phyloP scores from a whole-genome alignment of 768 basidiomycete genomes.

The Termitomyces sp. region DNA sequence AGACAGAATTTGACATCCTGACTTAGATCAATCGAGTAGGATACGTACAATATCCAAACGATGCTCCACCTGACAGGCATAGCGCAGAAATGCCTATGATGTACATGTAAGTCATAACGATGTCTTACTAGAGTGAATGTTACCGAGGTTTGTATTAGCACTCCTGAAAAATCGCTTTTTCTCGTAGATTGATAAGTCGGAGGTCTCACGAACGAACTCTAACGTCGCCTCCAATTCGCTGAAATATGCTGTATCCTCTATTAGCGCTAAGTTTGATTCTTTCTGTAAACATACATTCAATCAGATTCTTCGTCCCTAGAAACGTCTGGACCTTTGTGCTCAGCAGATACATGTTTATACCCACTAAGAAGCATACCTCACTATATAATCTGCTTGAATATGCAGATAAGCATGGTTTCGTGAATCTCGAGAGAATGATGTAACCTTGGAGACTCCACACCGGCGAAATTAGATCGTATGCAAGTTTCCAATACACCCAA shows the following conservation, averaged over 20 bases:
- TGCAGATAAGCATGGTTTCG: neutral
- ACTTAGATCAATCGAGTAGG: neutral
- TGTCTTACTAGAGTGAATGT: neutral
- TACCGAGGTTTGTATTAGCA: conserved; percentile 83
- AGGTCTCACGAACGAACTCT: conserved; percentile 68
- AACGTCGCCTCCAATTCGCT: conserved; percentile 74
- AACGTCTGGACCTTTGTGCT: conserved; percentile 59
- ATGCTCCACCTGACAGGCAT: conserved; percentile 94
- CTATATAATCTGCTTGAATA: conserved; percentile 65
- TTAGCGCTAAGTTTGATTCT: conserved; percentile 2
- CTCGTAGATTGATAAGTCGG: conserved; percentile 75
- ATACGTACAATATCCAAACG: conserved; percentile 86
- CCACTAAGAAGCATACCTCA: conserved; percentile 57
- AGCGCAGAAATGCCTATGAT: conserved; percentile 69
- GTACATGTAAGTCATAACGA: neutral
- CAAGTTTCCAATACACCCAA: conserved; percentile 90
- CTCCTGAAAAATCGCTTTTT: conserved; percentile 90
- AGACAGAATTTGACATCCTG: neutral
- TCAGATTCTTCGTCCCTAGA: conserved; percentile 83
- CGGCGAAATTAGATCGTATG: conserved; percentile 89
- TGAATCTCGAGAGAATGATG: neutral
- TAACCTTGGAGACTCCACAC: conserved; percentile 78
- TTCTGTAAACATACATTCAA: conserved; percentile 58
- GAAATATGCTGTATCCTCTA: conserved; percentile 60
- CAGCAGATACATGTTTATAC: conserved; percentile 11